A percentile compares a stretch with the other conserved stretches of the same genome.
phyloP scores from a whole-genome alignment of 345 rosid species.

The Brassica carinata region DNA sequence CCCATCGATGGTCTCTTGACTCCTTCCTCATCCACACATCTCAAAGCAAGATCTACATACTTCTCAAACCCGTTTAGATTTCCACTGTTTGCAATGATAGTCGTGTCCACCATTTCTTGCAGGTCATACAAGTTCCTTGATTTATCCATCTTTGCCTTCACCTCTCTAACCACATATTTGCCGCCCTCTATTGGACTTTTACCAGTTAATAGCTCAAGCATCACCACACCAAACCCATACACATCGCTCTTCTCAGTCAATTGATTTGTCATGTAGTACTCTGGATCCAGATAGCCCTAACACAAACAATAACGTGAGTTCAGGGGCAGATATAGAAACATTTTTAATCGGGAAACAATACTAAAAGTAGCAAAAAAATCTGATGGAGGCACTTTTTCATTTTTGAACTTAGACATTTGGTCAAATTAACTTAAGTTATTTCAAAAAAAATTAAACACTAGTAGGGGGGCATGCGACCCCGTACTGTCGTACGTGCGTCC shows the following conservation, averaged over 20 bases:
- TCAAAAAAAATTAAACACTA: no score
- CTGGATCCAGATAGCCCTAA: conserved; percentile 92
- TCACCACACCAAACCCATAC: conserved; percentile 83
- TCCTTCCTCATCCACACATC: conserved; percentile 63
- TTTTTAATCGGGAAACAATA: background rate
- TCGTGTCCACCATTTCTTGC: conserved; percentile 60
- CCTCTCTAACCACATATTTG: conserved; percentile 73
- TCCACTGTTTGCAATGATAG: conserved; percentile 44
- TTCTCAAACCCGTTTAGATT: conserved; percentile 56
- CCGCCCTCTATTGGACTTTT: conserved; percentile 75
- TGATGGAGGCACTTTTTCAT: background rate
- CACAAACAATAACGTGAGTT: background rate
- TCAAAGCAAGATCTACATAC: conserved; percentile 66
- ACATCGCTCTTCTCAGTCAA: conserved; percentile 93
- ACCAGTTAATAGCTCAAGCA: conserved; percentile 76
- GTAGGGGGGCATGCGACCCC: background rate
- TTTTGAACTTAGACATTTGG: background rate
- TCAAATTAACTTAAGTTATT: background rate
- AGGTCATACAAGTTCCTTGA: conserved; percentile 59
- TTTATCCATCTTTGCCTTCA: conserved; percentile 56
- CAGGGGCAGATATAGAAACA: background rate
- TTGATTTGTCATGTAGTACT: conserved; percentile 91
- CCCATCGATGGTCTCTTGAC: conserved; percentile 70
- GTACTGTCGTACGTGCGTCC: no score
- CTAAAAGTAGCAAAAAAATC: background rate